These are phyloP conservation scores for Saccharomycopsis guyanensis DNA, from an alignment of 805 yeast species.

Conservation along the genomic window DNA sequence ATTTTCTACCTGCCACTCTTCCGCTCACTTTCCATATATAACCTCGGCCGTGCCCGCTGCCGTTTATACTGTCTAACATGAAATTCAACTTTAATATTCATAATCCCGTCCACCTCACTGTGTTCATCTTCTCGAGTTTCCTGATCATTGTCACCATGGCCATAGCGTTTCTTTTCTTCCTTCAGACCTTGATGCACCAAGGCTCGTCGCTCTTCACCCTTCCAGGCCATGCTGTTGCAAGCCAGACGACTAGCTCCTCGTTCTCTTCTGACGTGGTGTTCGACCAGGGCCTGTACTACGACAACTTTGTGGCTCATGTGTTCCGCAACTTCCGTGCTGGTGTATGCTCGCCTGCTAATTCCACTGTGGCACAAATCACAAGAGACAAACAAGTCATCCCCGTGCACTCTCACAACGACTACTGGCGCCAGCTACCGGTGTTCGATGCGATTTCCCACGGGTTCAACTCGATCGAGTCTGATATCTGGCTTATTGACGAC, in stretches of 20 bases:
- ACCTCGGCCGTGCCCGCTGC: no score
- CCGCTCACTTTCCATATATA: background rate
- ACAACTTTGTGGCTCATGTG: background rate
- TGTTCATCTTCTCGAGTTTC: background rate
- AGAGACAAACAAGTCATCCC: slow-evolving; percentile 27
- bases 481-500: slow-evolving; percentile 42
- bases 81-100: no score
- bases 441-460: slow-evolving; percentile 49
- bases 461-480: slow-evolving; percentile 56
- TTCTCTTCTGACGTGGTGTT: no score
- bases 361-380: slow-evolving; percentile 22
- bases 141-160: slow-evolving; percentile 2
- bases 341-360: slow-evolving; percentile 15
- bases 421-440: slow-evolving; percentile 52
- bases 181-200: slow-evolving; percentile 3
- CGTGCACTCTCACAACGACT: slow-evolving; percentile 65
- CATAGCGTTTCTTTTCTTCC: slow-evolving; percentile 1
- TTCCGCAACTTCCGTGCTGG: slow-evolving; percentile 8
- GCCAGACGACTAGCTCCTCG: no score
- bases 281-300: slow-evolving; percentile 7
- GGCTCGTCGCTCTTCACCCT: background rate
- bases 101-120: no score
- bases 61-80: no score
- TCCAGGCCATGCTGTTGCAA: background rate
- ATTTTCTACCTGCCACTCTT: background rate